A percentile compares a stretch with the other conserved stretches of the same genome.
phyloP scores from a whole-genome alignment of 108 stramenopile species.

The Nitzschia putrida region DNA sequence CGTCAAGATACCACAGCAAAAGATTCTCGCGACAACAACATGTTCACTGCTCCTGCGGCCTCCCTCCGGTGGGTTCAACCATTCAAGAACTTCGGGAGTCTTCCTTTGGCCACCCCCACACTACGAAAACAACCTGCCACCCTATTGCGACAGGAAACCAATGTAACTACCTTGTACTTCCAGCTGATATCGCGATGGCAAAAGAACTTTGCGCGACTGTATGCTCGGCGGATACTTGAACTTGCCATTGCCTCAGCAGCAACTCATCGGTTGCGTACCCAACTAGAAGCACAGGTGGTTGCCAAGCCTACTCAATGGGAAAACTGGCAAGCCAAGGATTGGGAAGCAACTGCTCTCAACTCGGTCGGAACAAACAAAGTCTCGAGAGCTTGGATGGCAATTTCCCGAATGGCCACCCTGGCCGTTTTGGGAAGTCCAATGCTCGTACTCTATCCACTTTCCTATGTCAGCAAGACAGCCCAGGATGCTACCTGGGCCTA shows the following conservation, averaged over 20 bases:
- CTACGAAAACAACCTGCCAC: too few relatives aligned
- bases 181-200: constrained; percentile 26
- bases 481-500: constrained; percentile 70
- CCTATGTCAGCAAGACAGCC: constrained; percentile 28
- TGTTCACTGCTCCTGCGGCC: too few relatives aligned
- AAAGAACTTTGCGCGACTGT: constrained; percentile 60
- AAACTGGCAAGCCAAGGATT: constrained; percentile 46
- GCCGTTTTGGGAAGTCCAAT: constrained; percentile 48
- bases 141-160: background rate
- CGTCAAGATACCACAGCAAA: too few relatives aligned
- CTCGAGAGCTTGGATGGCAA: constrained; percentile 44
- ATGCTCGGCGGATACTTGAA: constrained; percentile 70
- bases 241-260: constrained; percentile 38
- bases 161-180: constrained; percentile 11
- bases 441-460: constrained; percentile 42
- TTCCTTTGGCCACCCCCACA: too few relatives aligned
- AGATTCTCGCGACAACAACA: too few relatives aligned
- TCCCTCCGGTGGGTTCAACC: too few relatives aligned
- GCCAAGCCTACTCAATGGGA: constrained; percentile 49
- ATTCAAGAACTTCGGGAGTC: too few relatives aligned
- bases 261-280: constrained; percentile 15
- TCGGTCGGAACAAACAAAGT: constrained; percentile 48
- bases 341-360: constrained; percentile 56
- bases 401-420: constrained; percentile 38
- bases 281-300: constrained; percentile 34